Base-by-base conservation (phyloP, 257 asterid genomes). In the Nyctanthes arbortristis region DNA sequence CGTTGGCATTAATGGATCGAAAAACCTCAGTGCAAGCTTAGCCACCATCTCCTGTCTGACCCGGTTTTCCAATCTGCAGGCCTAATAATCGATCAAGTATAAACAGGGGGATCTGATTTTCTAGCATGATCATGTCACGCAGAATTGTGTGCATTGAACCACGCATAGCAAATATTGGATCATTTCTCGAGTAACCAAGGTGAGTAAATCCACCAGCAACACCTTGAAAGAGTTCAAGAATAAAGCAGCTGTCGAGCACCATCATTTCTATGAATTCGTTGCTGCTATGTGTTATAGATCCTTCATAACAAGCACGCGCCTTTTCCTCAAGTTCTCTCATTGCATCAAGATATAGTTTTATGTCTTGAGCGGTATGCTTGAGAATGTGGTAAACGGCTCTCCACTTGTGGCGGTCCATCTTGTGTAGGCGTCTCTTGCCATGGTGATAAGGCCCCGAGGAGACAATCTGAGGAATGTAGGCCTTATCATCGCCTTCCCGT, bases 61-160 rank as follows among this genome's bases (percentile, higher is more conserved):
- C 81, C 7, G 84, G 84, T 59, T 70, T 71, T 16, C 83, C 87
- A 1, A 78, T 34, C 67, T 92, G 96, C 32, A 92, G 67, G 0
- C 81, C 87, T 18, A 66, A 76, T 9, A 92, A 69, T 22, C 67
- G 71, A 64, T 90, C 96, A 32, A 90, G 84, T 5, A 90, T 32
- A 36, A 90, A 85, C 0, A 92, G 78, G 2, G 98, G 97, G 11
- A 92, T 81, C 58, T 92, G 98, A 73, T 92, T 92, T 82, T 92
- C 98, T 0, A 92, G 83, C 98, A 88, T 92, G 9, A 92, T 92
- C 98, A 92, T 92, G 69, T 92, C 98, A 1, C 97, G 81, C 43
- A 86, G 96, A 61, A 88, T 88, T 4, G 92, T 84, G 64, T 90
- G 96, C 97, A 92, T 92, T 1, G 93, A 70, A 1, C 95, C 96